These are phyloP conservation scores for Microdochium nivale DNA, from an alignment of 2,329 filamentous ascomycete species.

Conservation along the genomic window DNA sequence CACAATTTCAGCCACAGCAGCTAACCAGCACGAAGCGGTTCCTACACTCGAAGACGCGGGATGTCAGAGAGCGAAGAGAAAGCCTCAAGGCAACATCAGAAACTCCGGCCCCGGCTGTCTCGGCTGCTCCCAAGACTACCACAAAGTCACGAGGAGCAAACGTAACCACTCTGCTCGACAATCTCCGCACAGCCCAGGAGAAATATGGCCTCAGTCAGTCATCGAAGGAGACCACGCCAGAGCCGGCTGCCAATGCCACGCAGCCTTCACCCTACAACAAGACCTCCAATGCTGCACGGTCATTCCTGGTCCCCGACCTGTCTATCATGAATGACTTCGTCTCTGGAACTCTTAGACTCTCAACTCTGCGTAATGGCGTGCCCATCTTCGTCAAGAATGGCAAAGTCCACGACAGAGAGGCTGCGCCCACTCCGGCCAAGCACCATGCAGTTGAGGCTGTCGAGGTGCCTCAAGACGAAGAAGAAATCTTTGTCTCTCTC, in stretches of 20 bases:
- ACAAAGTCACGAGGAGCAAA: background rate
- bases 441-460: constrained; percentile 43
- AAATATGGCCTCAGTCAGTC: background rate
- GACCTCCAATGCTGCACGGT: constrained; percentile 29
- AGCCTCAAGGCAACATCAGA: background rate
- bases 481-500: constrained; percentile 51
- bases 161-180: background rate
- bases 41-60: background rate
- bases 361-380: constrained; percentile 42
- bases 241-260: background rate
- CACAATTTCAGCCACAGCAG: background rate
- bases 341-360: constrained; percentile 44
- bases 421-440: constrained; percentile 21
- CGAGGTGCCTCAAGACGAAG: constrained; percentile 42
- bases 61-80: background rate
- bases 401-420: constrained; percentile 34
- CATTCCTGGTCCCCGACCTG: constrained; percentile 46
- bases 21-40: background rate
- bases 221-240: background rate
- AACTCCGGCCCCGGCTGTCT: background rate
- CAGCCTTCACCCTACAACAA: constrained; percentile 22
- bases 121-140: background rate
- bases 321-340: constrained; percentile 49
- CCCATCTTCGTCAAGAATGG: constrained; percentile 48
- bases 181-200: background rate